Base-by-base conservation (phyloP, 1,139 yeast species). In the Saccharomycopsis hybrid region DNA sequence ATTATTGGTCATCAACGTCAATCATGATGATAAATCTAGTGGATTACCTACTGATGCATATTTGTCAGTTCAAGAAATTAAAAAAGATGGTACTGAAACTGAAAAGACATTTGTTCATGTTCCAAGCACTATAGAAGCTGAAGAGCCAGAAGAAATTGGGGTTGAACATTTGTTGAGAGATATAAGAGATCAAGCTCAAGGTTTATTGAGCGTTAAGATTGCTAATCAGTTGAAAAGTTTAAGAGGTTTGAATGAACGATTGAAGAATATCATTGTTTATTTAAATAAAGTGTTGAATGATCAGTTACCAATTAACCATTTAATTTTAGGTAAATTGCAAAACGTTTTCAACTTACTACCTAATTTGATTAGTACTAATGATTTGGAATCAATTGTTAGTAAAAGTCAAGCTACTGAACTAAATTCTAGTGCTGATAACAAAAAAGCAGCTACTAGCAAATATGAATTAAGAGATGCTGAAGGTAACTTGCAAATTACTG, bases 101-200 rank as follows among this genome's bases (percentile, higher is more conserved):
- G 96, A 89, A 63, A 83, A 83, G 68, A 90, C 97, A 1, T 92
- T 92, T 70, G 80, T 88, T 40, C 98, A 94, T 67, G 83, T 90
- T 40, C 96, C 97, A 11, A 86, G 96, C 11, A 74, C 80, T 33
- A 89, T 94, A 57, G 95, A 88, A 64, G 99, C 99, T 2, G 98
- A 94, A 65, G 98, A 94, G 65, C 98, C 98, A 2, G 98, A 94
- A 68, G 99, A 94, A 68, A 94, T 94, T 59, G 98, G 98, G 56
- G 99, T 94, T 7, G 99, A 94, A 65, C 99, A 94, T 64, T 70
- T 94, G 55, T 71, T 94, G 57, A 81, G 97, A 62, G 98, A 94
- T 62, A 88, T 89, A 39, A 80, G 97, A 60, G 97, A 92, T 64
- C 97, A 90, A 60, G 97, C 97, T 5, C 95, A 96, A 7, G 98